Evolutionary conservation across 164 flowering plant species (phyloP).

Genomic region (Tinospora cordifolia): DNA sequence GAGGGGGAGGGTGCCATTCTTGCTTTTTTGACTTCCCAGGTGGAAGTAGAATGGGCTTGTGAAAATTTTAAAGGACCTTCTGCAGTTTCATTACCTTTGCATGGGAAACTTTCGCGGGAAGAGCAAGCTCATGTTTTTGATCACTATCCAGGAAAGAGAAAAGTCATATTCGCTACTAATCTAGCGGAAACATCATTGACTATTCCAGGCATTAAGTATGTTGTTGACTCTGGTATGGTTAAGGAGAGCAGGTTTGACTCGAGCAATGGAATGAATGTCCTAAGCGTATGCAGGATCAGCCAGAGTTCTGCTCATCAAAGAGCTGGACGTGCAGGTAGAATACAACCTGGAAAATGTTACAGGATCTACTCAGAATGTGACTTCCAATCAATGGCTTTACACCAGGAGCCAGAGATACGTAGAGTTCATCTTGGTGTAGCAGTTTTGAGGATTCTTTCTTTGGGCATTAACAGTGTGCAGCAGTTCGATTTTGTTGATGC

Average conservation of each 20-base stretch:
- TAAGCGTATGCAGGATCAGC: conserved; percentile 63
- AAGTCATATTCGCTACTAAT: conserved; percentile 89
- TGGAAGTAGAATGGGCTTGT: conserved; percentile 96
- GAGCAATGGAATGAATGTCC: conserved; percentile 76
- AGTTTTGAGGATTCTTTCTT: conserved; percentile 68
- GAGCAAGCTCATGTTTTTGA: conserved; percentile 69
- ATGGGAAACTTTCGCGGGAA: conserved; percentile 81
- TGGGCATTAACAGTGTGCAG: conserved; percentile 55
- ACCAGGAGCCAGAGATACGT: conserved; percentile 85
- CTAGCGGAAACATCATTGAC: conserved; percentile 96
- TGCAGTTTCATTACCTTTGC: conserved; percentile 72
- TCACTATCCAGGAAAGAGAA: conserved; percentile 53
- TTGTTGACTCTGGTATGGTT: conserved; percentile 81
- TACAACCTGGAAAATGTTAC: conserved; percentile 81
- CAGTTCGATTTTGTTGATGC: conserved; percentile 89
- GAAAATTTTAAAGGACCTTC: conserved; percentile 46
- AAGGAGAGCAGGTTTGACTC: conserved; percentile 87
- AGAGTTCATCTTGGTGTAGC: conserved; percentile 95
- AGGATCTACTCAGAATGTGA: conserved; percentile 65
- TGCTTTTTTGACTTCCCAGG: conserved; percentile 84
- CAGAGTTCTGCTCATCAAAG: conserved; percentile 92
- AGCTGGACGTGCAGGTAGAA: conserved; percentile 97
- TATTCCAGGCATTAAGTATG: conserved; percentile 88
- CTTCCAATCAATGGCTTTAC: conserved; percentile 49
- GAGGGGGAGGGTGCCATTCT: conserved; percentile 82